These are phyloP conservation scores for Ambrosiella xylebori DNA, from an alignment of 2,329 filamentous ascomycete species.

Conservation along the genomic window DNA sequence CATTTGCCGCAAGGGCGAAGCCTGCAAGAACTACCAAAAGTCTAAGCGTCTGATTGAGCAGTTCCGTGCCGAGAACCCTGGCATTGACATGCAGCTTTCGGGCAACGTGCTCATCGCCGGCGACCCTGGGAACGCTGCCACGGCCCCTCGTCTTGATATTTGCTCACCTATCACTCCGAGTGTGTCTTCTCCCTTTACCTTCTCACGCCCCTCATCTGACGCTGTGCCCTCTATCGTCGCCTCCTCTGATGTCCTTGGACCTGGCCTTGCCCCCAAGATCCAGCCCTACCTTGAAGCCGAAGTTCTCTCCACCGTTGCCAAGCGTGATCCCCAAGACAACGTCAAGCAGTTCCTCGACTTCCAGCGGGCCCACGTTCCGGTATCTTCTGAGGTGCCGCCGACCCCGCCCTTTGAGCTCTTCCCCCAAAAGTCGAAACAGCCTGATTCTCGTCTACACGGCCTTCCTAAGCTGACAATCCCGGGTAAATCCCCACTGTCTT, in stretches of 20 bases:
- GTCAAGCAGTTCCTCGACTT: conserved; percentile 82
- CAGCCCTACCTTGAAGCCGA: conserved; percentile 53
- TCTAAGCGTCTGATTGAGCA: conserved; percentile 62
- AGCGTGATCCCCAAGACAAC: conserved; percentile 75
- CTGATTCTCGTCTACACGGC: conserved; percentile 37
- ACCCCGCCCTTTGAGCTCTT: conserved; percentile 54
- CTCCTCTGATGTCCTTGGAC: conserved; percentile 77
- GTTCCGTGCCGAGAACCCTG: conserved; percentile 59
- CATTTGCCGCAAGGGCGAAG: conserved; percentile 69
- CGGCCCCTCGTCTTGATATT: conserved; percentile 24
- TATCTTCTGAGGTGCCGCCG: conserved; percentile 41
- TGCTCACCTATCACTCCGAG: conserved; percentile 11
- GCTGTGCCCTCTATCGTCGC: conserved; percentile 69
- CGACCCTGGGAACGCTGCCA: conserved; percentile 60
- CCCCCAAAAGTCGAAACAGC: conserved; percentile 19
- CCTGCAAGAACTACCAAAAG: conserved; percentile 66
- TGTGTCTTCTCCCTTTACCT: conserved; percentile 3
- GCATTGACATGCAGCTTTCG: conserved; percentile 28
- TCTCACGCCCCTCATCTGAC: conserved; percentile 45
- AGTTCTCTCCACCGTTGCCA: conserved; percentile 49
- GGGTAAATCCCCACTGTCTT: conserved; percentile 19
- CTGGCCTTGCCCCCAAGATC: conserved; percentile 43
- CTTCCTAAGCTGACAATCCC: conserved; percentile 49
- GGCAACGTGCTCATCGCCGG: conserved; percentile 62
- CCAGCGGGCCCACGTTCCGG: conserved; percentile 41